Base-by-base conservation (phyloP, 2,329 filamentous ascomycete genomes). In the Allantophomopsis lycopodina region DNA sequence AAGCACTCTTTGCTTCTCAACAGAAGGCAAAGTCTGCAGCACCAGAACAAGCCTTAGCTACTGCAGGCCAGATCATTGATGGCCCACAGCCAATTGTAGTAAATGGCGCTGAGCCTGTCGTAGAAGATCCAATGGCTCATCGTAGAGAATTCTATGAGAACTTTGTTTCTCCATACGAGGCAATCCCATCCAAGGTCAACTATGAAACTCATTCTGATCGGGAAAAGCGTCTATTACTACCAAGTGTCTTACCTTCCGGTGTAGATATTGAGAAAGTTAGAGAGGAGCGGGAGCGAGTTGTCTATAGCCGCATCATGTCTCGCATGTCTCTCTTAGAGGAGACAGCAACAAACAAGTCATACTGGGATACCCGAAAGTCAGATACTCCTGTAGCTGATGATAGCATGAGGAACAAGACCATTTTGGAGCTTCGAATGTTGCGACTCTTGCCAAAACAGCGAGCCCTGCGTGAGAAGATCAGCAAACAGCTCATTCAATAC, bases 341-440 rank as follows among this genome's bases (percentile, higher is more conserved):
- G 21, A 64, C 94, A 14, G 83, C 86, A 13, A 86, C 83, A 28
- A 94, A 94, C 53, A 68, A 95, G 37, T 84, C 80, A 21, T 82
- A 85, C 37, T 93, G 87, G 83, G 86, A 96, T 53, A 76, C 80
- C 0, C 71, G 66, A 55, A 73, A 72, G 50, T 76, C 76, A 7
- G 80, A 84, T 43, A 73, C 81, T 20, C 69, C 73, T 2, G 75
- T 79, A 17, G 72, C 80, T 16, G 86, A 95, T 49, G 85, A 93
- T 49, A 76, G 78, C 1, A 63, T 94, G 37, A 96, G 94, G 65
- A 65, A 87, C 39, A 88, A 89, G 58, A 84, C 88, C 17, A 70
- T 95, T 48, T 95, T 98, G 42, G 91, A 98, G 64, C 86, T 93
- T 67, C 96, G 95, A 68, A 83, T 84, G 55, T 69, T 96, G 30